A percentile compares a stretch with the other conserved stretches of the same genome.
Evolutionary conservation across 2,329 filamentous ascomycete genomes (phyloP).

Genomic region (Cercospora sp.): DNA sequence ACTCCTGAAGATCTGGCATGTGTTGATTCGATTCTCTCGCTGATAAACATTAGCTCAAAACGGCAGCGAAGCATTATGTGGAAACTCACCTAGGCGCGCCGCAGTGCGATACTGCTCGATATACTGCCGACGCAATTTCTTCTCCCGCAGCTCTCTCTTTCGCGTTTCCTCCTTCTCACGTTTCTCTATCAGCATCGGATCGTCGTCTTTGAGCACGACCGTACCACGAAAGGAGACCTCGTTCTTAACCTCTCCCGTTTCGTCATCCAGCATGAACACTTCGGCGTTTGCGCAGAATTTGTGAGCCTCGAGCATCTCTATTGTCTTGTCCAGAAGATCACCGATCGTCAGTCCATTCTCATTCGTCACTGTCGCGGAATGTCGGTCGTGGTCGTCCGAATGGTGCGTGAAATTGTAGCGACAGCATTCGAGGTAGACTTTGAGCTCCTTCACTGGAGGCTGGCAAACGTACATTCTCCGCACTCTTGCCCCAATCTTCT

Average conservation of each 20-base stretch:
- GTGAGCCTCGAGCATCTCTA: constrained; percentile 6
- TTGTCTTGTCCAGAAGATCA: constrained; percentile 12
- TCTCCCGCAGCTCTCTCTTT: constrained; percentile 1
- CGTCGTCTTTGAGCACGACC: constrained; percentile 7
- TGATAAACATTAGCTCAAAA: background rate
- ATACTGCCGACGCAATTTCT: constrained; percentile 10
- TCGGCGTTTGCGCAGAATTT: constrained; percentile 10
- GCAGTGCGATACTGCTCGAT: constrained; percentile 13
- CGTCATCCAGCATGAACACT: constrained; percentile 11
- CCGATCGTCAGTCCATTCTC: constrained; percentile 10
- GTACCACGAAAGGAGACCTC: constrained; percentile 9
- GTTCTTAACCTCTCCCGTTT: constrained; percentile 11
- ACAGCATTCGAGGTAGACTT: constrained; percentile 11
- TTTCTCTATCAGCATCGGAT: constrained; percentile 3
- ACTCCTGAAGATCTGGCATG: background rate
- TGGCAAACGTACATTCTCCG: constrained; percentile 12
- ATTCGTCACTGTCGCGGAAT: background rate
- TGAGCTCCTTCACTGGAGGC: constrained; percentile 8
- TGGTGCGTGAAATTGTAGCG: constrained; percentile 7
- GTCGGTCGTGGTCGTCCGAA: constrained; percentile 1
- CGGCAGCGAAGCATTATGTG: background rate
- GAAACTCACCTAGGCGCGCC: background rate
- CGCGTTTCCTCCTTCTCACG: background rate
- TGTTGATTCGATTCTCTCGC: background rate
- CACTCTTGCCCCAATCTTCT: background rate